A percentile compares a stretch with the other conserved stretches of the same genome.
phyloP scores from a whole-genome alignment of 108 stramenopile genomes.

The Stephanodiscus minutulus region DNA sequence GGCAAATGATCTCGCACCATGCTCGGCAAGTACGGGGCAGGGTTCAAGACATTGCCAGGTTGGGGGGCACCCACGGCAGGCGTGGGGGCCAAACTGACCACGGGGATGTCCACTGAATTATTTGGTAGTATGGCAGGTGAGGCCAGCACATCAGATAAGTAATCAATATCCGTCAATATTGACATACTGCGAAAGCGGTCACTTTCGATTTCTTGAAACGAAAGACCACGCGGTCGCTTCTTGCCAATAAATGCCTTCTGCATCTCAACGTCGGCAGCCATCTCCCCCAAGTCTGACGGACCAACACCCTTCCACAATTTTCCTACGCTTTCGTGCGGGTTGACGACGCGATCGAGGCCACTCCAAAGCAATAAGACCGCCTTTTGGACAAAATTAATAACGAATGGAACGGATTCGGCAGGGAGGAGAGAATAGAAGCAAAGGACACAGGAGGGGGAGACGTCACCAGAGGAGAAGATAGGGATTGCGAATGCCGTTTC shows the following conservation, averaged over 20 bases:
- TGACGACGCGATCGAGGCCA: conserved; percentile 69
- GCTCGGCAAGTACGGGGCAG: conserved; percentile 37
- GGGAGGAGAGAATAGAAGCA: conserved; percentile 79
- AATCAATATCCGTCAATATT: not conserved
- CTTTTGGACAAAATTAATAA: conserved; percentile 89
- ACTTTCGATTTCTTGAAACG: conserved; percentile 3
- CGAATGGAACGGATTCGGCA: conserved; percentile 78
- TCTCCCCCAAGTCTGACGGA: conserved; percentile 88
- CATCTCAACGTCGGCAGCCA: conserved; percentile 93
- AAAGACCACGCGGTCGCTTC: conserved; percentile 65
- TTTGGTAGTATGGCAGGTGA: not conserved
- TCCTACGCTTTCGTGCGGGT: conserved; percentile 75
- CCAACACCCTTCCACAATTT: conserved; percentile 79
- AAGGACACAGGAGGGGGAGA: conserved; percentile 74
- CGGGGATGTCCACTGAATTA: not conserved
- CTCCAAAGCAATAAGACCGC: conserved; percentile 81
- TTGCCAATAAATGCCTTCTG: conserved; percentile 83
- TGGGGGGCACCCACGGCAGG: not conserved
- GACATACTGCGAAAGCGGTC: not conserved
- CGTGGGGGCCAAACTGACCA: not conserved
- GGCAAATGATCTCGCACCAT: conserved; percentile 21
- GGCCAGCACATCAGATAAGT: not conserved
- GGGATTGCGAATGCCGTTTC: conserved; percentile 83
- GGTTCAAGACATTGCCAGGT: conserved; percentile 19
- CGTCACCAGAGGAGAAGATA: conserved; percentile 66